Evolutionary conservation across 140 eudicot species (phyloP).

Genomic region (Stevia rebaudiana): DNA sequence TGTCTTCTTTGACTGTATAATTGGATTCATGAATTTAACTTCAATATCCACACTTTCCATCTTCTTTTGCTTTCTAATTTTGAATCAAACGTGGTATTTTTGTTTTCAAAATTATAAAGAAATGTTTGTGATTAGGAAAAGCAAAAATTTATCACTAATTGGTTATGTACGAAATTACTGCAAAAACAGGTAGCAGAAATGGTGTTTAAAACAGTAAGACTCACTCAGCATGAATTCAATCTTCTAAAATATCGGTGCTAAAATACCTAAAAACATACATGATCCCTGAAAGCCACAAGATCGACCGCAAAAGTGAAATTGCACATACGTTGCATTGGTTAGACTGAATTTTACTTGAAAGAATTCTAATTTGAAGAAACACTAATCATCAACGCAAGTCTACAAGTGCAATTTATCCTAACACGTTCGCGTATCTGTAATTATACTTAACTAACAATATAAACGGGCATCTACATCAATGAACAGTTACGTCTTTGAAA

Average conservation of each 20-base stretch:
- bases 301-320: background rate
- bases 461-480: constrained; percentile 1
- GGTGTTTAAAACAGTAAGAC: too few species aligned
- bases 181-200: too few species aligned
- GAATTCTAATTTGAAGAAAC: constrained; percentile 9
- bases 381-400: constrained; percentile 1
- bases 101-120: background rate
- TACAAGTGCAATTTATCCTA: background rate
- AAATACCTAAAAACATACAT: background rate
- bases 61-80: too few species aligned
- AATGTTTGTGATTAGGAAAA: background rate
- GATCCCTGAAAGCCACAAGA: background rate
- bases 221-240: too few species aligned
- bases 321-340: background rate
- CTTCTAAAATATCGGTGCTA: too few species aligned
- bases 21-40: too few species aligned
- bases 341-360: background rate
- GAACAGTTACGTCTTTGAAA: background rate
- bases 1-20: too few species aligned
- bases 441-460: background rate
- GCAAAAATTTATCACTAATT: too few species aligned
- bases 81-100: background rate
- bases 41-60: background rate
- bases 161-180: too few species aligned
- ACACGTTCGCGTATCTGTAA: background rate